Conservation (phyloP, 768 basidiomycete genomes). For the Hydnum rufescens region DNA sequence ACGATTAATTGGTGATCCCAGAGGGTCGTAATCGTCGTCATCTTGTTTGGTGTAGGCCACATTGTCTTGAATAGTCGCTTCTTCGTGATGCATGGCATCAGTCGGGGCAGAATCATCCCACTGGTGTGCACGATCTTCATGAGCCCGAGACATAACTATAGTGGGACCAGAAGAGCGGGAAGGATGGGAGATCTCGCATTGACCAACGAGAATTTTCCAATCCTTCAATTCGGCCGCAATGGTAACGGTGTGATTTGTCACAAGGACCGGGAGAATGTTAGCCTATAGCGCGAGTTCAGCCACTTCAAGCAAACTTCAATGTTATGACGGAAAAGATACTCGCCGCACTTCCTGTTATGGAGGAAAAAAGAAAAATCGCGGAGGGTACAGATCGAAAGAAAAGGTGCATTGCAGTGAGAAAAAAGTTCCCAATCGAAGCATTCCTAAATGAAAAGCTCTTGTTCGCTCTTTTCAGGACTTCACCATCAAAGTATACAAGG, state of each 20-base stretch:
- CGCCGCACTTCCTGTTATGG: constrained; percentile 63
- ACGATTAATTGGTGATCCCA: constrained; percentile 46
- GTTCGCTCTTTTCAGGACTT: constrained; percentile 71
- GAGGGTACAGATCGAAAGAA: constrained; percentile 88
- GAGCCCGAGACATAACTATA: background rate
- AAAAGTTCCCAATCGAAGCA: constrained; percentile 83
- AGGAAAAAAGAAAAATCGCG: constrained; percentile 84
- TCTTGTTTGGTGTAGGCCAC: background rate
- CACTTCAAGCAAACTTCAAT: background rate
- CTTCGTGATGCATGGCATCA: constrained; percentile 7
- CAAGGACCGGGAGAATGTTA: constrained; percentile 73
- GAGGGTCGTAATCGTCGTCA: constrained; percentile 13
- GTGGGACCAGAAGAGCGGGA: background rate
- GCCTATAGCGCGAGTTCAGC: constrained; percentile 30
- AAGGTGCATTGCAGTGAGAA: constrained; percentile 69
- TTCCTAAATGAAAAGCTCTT: constrained; percentile 90
- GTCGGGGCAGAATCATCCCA: background rate
- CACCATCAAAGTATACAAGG: constrained; percentile 78
- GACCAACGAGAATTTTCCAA: constrained; percentile 61
- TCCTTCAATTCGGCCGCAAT: constrained; percentile 79
- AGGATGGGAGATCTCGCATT: constrained; percentile 88
- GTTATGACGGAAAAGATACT: constrained; percentile 4
- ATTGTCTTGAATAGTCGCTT: background rate
- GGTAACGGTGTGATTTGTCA: constrained; percentile 90
- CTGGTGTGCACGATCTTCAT: no score